These are phyloP conservation scores for Sambucus nigra DNA, from an alignment of 129 eudicot genomes.

Conservation along the genomic window DNA sequence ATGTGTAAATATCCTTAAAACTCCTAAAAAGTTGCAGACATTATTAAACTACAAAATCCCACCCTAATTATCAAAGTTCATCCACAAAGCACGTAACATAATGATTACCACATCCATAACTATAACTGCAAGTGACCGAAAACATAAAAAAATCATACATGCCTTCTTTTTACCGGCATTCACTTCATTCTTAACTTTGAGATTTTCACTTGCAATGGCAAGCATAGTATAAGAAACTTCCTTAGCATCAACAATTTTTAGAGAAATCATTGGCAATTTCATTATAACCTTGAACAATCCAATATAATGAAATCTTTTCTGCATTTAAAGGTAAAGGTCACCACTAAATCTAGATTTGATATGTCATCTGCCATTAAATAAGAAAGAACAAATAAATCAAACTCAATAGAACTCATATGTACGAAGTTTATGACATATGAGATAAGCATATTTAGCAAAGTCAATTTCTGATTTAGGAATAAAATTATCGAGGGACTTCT, in stretches of 20 bases:
- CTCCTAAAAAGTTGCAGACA: not conserved
- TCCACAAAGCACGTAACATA: no score
- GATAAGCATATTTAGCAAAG: constrained; percentile 76
- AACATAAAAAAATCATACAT: constrained; percentile 31
- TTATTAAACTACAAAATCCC: not conserved
- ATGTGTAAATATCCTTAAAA: not conserved
- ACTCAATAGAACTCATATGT: constrained; percentile 62
- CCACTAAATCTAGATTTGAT: not conserved
- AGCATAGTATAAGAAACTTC: constrained; percentile 76
- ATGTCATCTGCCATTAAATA: constrained; percentile 6
- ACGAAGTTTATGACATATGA: constrained; percentile 63
- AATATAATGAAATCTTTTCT: constrained; percentile 93
- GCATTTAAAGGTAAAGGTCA: constrained; percentile 16
- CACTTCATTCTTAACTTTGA: constrained; percentile 94
- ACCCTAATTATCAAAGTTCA: no score
- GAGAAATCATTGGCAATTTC: constrained; percentile 75
- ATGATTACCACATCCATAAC: no score
- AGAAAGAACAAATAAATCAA: constrained; percentile 9
- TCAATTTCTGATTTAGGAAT: constrained; percentile 86
- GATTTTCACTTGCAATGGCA: constrained; percentile 92
- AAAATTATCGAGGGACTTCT: constrained; percentile 57
- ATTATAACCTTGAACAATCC: constrained; percentile 79
- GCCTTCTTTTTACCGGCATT: constrained; percentile 95
- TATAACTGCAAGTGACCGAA: not conserved
- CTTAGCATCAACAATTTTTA: constrained; percentile 89